Conservation (phyloP, 805 yeast species). For the Yarrowia sp. region DNA sequence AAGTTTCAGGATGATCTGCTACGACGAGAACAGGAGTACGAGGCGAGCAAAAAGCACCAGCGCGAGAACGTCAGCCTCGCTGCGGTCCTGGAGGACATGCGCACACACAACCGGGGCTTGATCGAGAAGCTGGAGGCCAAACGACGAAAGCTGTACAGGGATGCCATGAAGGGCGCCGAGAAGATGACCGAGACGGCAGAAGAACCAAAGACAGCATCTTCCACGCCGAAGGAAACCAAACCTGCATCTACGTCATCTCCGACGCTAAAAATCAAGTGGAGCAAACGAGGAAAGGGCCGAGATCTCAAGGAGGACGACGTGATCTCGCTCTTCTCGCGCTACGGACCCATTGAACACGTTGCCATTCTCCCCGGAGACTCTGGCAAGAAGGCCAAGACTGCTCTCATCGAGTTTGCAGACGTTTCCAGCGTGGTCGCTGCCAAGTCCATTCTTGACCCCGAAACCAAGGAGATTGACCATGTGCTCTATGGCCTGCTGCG, state of each 20-base stretch:
- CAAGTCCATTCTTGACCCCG: conserved; percentile 4
- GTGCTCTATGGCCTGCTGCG: not conserved
- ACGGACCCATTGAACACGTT: conserved; percentile 19
- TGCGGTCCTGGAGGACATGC: conserved; percentile 13
- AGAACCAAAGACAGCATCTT: not conserved
- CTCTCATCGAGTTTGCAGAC: conserved; percentile 24
- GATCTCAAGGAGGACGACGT: conserved; percentile 14
- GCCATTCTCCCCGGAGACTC: conserved; percentile 18
- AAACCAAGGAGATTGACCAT: not conserved
- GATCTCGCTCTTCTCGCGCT: not conserved
- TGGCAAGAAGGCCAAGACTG: conserved; percentile 13
- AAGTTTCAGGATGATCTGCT: conserved; percentile 33
- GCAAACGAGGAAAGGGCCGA: not conserved
- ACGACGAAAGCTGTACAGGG: conserved; percentile 28
- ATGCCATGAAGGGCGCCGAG: conserved; percentile 23
- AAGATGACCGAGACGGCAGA: not conserved
- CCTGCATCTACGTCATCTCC: not conserved
- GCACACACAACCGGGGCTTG: conserved; percentile 28
- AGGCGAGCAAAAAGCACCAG: not conserved
- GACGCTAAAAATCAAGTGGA: conserved; percentile 10
- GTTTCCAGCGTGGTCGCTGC: conserved; percentile 14
- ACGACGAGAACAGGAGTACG: conserved; percentile 31
- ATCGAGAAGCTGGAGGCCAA: conserved; percentile 27
- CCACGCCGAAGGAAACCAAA: too few relatives aligned
- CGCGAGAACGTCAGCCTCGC: not conserved